These are phyloP conservation scores for Biscogniauxia sp. DNA, from an alignment of 2,329 filamentous ascomycete species.

Conservation along the genomic window DNA sequence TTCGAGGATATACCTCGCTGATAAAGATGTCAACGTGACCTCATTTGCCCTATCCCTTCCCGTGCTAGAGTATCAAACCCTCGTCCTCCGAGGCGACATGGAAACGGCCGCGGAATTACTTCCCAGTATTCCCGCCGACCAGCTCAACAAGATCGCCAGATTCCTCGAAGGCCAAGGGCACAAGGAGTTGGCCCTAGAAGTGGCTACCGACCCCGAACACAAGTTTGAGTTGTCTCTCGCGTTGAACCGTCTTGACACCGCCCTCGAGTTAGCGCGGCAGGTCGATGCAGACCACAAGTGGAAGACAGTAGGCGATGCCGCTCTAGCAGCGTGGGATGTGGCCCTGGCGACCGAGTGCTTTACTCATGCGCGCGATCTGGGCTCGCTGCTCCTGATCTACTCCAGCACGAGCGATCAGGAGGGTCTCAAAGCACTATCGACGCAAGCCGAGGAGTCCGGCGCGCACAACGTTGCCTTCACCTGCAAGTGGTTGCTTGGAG, in stretches of 20 bases:
- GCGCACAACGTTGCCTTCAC: constrained; percentile 93
- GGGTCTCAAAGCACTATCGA: constrained; percentile 69
- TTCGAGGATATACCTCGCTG: constrained; percentile 89
- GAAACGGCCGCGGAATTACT: constrained; percentile 86
- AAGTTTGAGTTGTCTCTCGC: constrained; percentile 90
- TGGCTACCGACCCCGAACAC: constrained; percentile 92
- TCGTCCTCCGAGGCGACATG: constrained; percentile 91
- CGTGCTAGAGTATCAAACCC: constrained; percentile 94
- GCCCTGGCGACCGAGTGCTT: constrained; percentile 91
- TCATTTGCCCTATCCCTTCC: constrained; percentile 89
- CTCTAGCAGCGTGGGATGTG: constrained; percentile 82
- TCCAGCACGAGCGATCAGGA: constrained; percentile 77
- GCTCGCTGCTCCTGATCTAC: constrained; percentile 83
- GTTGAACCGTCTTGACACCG: constrained; percentile 80
- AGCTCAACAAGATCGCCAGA: constrained; percentile 96
- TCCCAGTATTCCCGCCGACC: constrained; percentile 78
- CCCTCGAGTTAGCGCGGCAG: constrained; percentile 76
- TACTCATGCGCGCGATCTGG: constrained; percentile 82
- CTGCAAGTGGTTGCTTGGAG: constrained; percentile 81
- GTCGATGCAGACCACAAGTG: constrained; percentile 94
- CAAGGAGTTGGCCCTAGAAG: constrained; percentile 91
- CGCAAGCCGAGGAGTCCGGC: constrained; percentile 71
- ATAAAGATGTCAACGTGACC: constrained; percentile 91
- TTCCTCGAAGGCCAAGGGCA: constrained; percentile 97
- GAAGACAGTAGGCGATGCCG: constrained; percentile 95